Evolutionary conservation across 805 yeast genomes (phyloP).

Genomic region (Kodamaea fukazawae): DNA sequence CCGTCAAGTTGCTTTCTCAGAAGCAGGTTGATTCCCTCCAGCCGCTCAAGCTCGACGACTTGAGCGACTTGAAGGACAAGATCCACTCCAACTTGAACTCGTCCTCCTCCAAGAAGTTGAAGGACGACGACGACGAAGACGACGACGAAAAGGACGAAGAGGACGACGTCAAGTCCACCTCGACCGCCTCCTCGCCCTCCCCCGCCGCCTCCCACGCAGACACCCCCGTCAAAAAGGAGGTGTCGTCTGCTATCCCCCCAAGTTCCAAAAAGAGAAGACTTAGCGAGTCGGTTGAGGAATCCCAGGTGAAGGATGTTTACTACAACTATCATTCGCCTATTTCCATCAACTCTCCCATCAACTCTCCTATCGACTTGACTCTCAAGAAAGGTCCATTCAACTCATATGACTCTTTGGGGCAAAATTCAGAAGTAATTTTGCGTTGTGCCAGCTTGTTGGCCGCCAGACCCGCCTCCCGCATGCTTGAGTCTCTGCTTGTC

Average conservation of each 20-base stretch:
- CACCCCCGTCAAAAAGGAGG: neutral
- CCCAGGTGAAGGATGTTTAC: conserved; percentile 14
- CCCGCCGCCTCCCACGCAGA: neutral
- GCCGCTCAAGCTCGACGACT: conserved; percentile 16
- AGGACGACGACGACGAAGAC: conserved; percentile 14
- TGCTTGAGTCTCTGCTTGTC: conserved; percentile 33
- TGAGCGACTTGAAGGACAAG: conserved; percentile 24
- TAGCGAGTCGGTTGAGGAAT: conserved; percentile 4
- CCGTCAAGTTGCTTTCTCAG: conserved; percentile 12
- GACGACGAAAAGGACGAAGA: conserved; percentile 11
- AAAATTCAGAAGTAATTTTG: conserved; percentile 48
- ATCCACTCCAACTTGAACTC: conserved; percentile 24
- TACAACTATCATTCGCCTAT: conserved; percentile 43
- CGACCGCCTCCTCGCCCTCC: neutral
- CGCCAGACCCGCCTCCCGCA: neutral
- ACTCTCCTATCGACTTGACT: conserved; percentile 40
- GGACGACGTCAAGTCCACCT: conserved; percentile 1
- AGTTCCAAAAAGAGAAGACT: conserved; percentile 15
- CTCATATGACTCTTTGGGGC: conserved; percentile 37
- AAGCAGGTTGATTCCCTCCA: conserved; percentile 10
- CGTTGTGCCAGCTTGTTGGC: conserved; percentile 12
- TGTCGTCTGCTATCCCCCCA: neutral
- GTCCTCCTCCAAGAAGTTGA: conserved; percentile 8
- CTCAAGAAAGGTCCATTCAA: conserved; percentile 8
- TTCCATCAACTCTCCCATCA: conserved; percentile 38